Base-by-base conservation (phyloP, 345 rosid species). In the Camelina neglecta region DNA sequence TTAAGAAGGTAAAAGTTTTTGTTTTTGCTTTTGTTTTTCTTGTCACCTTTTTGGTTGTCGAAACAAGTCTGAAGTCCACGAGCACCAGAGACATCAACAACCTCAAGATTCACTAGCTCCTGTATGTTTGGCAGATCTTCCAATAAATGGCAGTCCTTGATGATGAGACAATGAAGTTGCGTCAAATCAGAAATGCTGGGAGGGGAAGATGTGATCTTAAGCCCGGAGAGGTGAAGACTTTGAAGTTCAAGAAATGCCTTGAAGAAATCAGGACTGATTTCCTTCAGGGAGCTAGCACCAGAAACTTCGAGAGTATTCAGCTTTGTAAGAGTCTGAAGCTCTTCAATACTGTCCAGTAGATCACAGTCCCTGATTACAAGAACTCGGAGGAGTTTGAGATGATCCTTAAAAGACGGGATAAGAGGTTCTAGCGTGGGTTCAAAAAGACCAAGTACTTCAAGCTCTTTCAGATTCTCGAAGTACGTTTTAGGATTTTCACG, bases 291-390 rank as follows among this genome's bases (percentile, higher is more conserved):
- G 33, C 78, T 75, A n/a, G 88, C 80, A 11, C 81, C 90, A 16
- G 91, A 84, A 50, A 89, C 80, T 84, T 89, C 91, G 4, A 89
- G 88, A 80, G 67, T 84, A 23, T 68, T 42, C 56, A 87, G 81
- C 0, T 4, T 16, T 24, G 13, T n/a, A 38, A 85, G 85, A 20
- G 23, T 8, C 62, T 15, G 10, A n/a, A 86, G 64, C 12, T 31
- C 36, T 6, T 67, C 15, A 4, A 84, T 60, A 8, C 50, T 44
- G 2, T 48, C 39, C 29, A 86, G 16, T n/a, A 71, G 68, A 61
- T 82, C 81, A 75, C 87, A 86, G 45, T 81, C 86, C 55, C 88
- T 81, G n/a, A 88, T 81, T 2, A 86, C 50, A 67, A 90, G 89
- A 69, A 84, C 78, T 21, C 62, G 74, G 33, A 86, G 84, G 38